Percentiles rank a stretch among this genome's conserved stretches.
Conservation (phyloP, 495 filamentous ascomycete genomes). For the Tirmania nivea region DNA sequence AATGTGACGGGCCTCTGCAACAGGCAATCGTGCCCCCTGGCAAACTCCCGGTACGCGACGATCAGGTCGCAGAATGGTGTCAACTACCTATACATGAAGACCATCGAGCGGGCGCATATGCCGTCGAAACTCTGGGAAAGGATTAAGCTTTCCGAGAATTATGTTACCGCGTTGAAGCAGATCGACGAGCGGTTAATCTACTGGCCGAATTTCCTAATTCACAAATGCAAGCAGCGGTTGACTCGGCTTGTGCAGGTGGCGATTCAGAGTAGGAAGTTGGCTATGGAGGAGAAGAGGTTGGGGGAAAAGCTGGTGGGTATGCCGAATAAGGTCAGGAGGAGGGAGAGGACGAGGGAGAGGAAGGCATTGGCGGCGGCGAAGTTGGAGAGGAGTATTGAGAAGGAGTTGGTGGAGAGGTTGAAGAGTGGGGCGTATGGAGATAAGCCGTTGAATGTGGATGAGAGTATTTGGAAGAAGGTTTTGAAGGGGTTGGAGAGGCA, state of each 20-base stretch:
- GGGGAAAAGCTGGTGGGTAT: conserved; percentile 78
- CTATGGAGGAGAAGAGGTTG: conserved; percentile 71
- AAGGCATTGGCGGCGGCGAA: conserved; percentile 89
- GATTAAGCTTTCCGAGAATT: conserved; percentile 74
- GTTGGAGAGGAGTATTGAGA: conserved; percentile 86
- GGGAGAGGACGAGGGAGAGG: conserved; percentile 77
- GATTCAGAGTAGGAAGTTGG: conserved; percentile 62
- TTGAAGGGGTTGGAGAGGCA: conserved; percentile 68
- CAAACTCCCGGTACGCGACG: conserved; percentile 89
- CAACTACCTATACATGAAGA: conserved; percentile 96
- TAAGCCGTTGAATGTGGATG: conserved; percentile 78
- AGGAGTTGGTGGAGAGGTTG: conserved; percentile 80
- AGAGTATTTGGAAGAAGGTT: conserved; percentile 93
- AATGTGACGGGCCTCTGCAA: conserved; percentile 79
- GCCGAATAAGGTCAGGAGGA: conserved; percentile 67
- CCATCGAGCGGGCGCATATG: conserved; percentile 73
- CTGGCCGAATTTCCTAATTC: conserved; percentile 87
- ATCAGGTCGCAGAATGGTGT: conserved; percentile 61
- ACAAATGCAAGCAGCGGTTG: conserved; percentile 95
- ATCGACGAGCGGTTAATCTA: conserved; percentile 77
- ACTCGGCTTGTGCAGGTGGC: conserved; percentile 84
- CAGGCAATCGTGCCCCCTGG: conserved; percentile 81
- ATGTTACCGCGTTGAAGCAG: conserved; percentile 66
- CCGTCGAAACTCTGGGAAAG: conserved; percentile 89
- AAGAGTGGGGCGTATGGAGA: conserved; percentile 89